These are phyloP conservation scores for Hericium rajendrae DNA, from an alignment of 768 basidiomycete genomes.

Conservation along the genomic window DNA sequence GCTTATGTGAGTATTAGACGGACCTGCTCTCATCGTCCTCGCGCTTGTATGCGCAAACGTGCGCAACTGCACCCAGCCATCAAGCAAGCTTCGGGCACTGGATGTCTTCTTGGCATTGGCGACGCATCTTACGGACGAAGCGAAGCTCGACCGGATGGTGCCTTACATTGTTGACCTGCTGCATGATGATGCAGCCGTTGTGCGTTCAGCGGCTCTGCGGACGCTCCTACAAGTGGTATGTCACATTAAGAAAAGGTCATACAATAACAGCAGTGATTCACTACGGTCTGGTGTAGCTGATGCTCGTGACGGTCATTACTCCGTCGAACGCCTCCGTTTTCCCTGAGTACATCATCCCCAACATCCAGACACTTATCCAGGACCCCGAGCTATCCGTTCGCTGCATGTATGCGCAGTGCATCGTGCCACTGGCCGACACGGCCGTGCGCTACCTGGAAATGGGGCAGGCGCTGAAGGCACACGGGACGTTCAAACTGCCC, in stretches of 20 bases:
- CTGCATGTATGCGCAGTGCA: slow-evolving; percentile 72
- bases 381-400: slow-evolving; percentile 84
- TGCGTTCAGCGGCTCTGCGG: slow-evolving; percentile 71
- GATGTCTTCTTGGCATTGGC: slow-evolving; percentile 81
- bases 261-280: neutral
- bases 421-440: slow-evolving; percentile 78
- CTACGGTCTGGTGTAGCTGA: slow-evolving; percentile 25
- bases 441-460: slow-evolving; percentile 87
- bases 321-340: slow-evolving; percentile 64
- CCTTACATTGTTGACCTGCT: slow-evolving; percentile 87
- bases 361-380: slow-evolving; percentile 70
- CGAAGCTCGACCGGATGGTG: slow-evolving; percentile 86
- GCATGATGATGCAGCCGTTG: slow-evolving; percentile 75
- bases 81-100: slow-evolving; percentile 76
- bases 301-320: slow-evolving; percentile 63
- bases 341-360: slow-evolving; percentile 92
- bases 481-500: slow-evolving; percentile 59
- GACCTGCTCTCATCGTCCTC: slow-evolving; percentile 81
- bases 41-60: slow-evolving; percentile 83
- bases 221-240: slow-evolving; percentile 78
- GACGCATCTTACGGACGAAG: slow-evolving; percentile 83
- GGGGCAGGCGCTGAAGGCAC: slow-evolving; percentile 82
- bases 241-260: slow-evolving; percentile 3
- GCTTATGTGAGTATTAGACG: slow-evolving; percentile 40
- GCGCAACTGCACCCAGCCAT: slow-evolving; percentile 77